Evolutionary conservation across 2,329 filamentous ascomycete species (phyloP), one percentile per base, ranked within the genome.

Genomic region (Epichloe hybrida): DNA sequence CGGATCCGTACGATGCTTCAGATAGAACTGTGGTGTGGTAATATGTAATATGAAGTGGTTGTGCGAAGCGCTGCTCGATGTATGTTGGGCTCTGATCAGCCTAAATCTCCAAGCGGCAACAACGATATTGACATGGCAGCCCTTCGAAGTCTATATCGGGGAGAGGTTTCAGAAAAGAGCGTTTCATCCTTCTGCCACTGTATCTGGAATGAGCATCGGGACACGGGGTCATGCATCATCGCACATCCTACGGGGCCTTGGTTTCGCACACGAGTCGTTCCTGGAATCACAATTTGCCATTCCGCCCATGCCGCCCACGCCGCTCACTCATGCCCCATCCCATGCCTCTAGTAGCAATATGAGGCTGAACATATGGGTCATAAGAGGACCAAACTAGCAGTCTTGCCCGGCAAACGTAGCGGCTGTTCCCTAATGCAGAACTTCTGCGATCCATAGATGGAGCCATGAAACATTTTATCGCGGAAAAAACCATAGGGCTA

Each of bases 271-370:
- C 13, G 43, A 46, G 43, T 46, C 43, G 20, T 35, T 13, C 31
- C 31, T 23, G 9, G 31, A 35, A 17, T 5, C 31, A 36, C n/a
- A 46, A 8, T 35, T 15, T 45, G 44, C 23, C 23, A 23, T 23
- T 5, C 23, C 23, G 23, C 45, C 23, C 23, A 23, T 23, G 23
- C 23, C 23, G 23, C 51, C 56, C 57, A 54, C 2, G 17, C 17
- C 17, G 17, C 17, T 17, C 17, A 17, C 17, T 17, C 57, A 54
- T 59, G 46, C 42, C 45, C 61, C 17, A 17, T 17, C 45, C 61
- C 17, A 17, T 17, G 20, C 55, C 60, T 45, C 43, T 35, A n/a
- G 43, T 20, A 20, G 35, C 27, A 45, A 20, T 35, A 20, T 35
- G 5, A 35, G 31, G 13, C 31, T 31, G 31, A 35, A 45, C 27